phyloP scores from a whole-genome alignment of 2,329 filamentous ascomycete species.

The Didymella keratinophila region DNA sequence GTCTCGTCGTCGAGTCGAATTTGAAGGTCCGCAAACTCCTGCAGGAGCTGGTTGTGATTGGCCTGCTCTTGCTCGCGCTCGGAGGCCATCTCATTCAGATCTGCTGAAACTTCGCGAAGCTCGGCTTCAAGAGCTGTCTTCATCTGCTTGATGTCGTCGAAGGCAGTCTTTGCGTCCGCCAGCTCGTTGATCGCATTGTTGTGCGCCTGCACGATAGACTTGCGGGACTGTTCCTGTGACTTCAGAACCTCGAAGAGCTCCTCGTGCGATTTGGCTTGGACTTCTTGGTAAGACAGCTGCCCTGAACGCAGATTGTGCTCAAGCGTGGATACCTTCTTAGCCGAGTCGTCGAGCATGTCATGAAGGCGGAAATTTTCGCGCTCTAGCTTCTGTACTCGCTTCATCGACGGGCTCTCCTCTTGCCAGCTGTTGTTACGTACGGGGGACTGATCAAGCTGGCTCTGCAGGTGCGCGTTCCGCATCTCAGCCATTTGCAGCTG shows the following conservation, averaged over 20 bases:
- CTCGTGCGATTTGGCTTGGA: conserved; percentile 92
- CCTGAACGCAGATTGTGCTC: conserved; percentile 88
- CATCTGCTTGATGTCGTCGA: conserved; percentile 84
- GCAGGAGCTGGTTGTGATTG: conserved; percentile 86
- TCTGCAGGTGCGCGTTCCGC: conserved; percentile 92
- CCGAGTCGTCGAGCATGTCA: conserved; percentile 92
- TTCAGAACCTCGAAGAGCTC: conserved; percentile 93
- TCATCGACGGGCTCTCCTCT: conserved; percentile 79
- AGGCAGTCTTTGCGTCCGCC: conserved; percentile 83
- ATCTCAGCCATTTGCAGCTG: conserved; percentile 93
- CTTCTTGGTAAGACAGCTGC: conserved; percentile 86
- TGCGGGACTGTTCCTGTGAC: conserved; percentile 88
- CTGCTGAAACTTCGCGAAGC: conserved; percentile 81
- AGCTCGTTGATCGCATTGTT: conserved; percentile 86
- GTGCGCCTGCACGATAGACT: conserved; percentile 81
- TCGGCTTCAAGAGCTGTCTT: conserved; percentile 84
- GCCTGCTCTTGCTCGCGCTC: conserved; percentile 85
- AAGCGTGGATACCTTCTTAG: conserved; percentile 87
- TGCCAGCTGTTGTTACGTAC: conserved; percentile 64
- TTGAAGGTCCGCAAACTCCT: conserved; percentile 93
- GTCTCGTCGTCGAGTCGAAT: conserved; percentile 90
- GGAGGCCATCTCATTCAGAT: conserved; percentile 79
- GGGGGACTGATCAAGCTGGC: conserved; percentile 78
- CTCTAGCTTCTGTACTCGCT: conserved; percentile 89
- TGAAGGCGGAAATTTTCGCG: conserved; percentile 90